These are phyloP conservation scores for Rhodosporidiobolus sp. DNA, from an alignment of 768 basidiomycete species.

Conservation along the genomic window DNA sequence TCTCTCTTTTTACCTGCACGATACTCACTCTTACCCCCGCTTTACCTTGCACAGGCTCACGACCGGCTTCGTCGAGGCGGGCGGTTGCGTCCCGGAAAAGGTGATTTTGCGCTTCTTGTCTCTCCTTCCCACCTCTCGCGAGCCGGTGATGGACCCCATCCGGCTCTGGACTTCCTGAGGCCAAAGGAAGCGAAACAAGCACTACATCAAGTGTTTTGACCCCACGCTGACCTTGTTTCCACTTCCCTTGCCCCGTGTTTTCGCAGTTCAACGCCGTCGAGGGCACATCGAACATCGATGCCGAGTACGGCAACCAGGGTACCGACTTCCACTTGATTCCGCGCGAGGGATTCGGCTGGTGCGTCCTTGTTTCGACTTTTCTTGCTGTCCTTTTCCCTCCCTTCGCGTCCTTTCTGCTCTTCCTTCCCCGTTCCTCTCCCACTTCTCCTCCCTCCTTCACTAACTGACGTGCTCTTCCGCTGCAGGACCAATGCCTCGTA, in stretches of 20 bases:
- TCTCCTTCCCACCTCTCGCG: slow-evolving; percentile 74
- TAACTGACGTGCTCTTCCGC: neutral
- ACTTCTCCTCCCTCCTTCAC: neutral
- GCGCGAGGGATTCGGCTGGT: slow-evolving; percentile 97
- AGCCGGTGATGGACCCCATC: no score
- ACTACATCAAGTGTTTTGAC: no score
- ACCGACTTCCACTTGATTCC: slow-evolving; percentile 97
- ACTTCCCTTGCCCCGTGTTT: slow-evolving; percentile 56
- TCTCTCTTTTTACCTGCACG: neutral
- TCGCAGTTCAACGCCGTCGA: slow-evolving; percentile 98
- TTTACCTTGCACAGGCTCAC: slow-evolving; percentile 65
- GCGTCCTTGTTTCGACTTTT: neutral
- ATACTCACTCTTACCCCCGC: slow-evolving; percentile 18
- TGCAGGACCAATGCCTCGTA: slow-evolving; percentile 63
- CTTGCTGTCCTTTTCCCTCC: neutral
- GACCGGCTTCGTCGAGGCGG: slow-evolving; percentile 90
- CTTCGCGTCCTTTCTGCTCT: no score
- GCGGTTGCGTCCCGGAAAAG: slow-evolving; percentile 97
- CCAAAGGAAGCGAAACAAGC: no score
- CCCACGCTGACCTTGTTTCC: slow-evolving; percentile 46
- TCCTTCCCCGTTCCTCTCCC: neutral
- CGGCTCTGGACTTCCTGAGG: no score
- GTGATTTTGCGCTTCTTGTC: no score
- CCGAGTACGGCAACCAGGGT: slow-evolving; percentile 94
- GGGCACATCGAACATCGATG: slow-evolving; percentile 91